These are phyloP conservation scores for Mikania micrantha DNA, from an alignment of 129 eudicot genomes.

Conservation along the genomic window DNA sequence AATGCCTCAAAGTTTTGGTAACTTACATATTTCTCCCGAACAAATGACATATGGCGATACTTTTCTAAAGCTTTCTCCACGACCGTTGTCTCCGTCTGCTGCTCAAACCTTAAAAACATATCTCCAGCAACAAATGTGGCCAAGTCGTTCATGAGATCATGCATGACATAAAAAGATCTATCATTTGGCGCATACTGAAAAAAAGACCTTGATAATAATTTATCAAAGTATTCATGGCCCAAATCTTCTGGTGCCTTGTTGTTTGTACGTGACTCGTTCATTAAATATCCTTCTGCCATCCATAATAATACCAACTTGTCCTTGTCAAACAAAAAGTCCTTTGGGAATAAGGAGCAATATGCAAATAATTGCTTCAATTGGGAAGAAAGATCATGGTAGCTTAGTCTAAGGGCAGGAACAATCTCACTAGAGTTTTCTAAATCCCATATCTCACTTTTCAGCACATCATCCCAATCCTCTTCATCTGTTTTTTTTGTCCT, in stretches of 20 bases:
- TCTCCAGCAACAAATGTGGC: background rate
- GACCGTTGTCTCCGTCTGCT: too few species aligned
- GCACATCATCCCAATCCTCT: background rate
- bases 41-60: too few species aligned
- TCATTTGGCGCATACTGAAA: background rate
- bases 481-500: slow-evolving; percentile 2
- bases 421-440: background rate
- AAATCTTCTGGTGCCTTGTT: background rate
- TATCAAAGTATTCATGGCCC: background rate
- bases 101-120: too few species aligned
- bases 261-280: background rate
- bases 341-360: slow-evolving; percentile 5
- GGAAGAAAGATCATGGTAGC: background rate
- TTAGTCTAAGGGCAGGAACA: background rate
- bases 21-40: background rate
- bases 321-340: slow-evolving; percentile 2
- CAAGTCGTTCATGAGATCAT: background rate
- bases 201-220: background rate
- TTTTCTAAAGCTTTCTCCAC: background rate
- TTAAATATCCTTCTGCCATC: background rate
- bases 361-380: background rate
- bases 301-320: background rate
- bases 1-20: background rate
- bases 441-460: background rate
- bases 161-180: background rate